phyloP scores from a whole-genome alignment of 2,329 filamentous ascomycete genomes.

The Apiospora sp. region DNA sequence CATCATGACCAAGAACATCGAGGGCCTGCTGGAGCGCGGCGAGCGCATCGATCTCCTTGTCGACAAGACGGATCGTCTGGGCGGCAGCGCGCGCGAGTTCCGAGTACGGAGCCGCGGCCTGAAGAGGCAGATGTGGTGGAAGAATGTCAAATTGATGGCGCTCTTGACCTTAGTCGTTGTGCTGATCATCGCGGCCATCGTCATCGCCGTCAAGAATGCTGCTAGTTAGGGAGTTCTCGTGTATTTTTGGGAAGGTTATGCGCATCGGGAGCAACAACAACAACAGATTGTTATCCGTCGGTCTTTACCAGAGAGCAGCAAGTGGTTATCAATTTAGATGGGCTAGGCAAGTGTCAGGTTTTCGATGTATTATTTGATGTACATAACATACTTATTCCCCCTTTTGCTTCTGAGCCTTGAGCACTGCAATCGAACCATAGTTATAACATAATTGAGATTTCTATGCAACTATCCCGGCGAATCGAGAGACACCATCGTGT shows the following conservation, averaged over 20 bases:
- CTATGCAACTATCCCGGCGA: neutral
- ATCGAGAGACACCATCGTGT: neutral
- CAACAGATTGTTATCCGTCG: neutral
- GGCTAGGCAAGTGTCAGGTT: slow-evolving; percentile 15
- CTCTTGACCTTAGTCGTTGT: slow-evolving; percentile 74
- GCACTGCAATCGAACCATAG: slow-evolving; percentile 13
- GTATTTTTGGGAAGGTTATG: neutral
- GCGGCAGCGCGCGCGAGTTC: slow-evolving; percentile 89
- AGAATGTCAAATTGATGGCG: slow-evolving; percentile 95
- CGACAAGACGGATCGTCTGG: slow-evolving; percentile 93
- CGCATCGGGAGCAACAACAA: neutral
- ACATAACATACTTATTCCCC: slow-evolving; percentile 11
- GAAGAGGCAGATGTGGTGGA: slow-evolving; percentile 98
- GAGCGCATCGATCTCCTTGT: slow-evolving; percentile 94
- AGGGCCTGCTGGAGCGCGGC: slow-evolving; percentile 85
- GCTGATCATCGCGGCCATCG: slow-evolving; percentile 63
- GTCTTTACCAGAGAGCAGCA: slow-evolving; percentile 2
- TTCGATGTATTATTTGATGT: slow-evolving; percentile 17
- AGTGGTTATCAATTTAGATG: slow-evolving; percentile 9
- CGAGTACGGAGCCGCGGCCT: slow-evolving; percentile 84
- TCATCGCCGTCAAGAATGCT: slow-evolving; percentile 59
- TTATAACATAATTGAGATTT: neutral
- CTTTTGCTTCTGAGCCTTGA: slow-evolving; percentile 10
- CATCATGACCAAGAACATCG: slow-evolving; percentile 96
- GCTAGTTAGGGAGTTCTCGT: neutral